Evolutionary conservation across 2,329 filamentous ascomycete species (phyloP).

Genomic region (Keithomyces neogunnii): DNA sequence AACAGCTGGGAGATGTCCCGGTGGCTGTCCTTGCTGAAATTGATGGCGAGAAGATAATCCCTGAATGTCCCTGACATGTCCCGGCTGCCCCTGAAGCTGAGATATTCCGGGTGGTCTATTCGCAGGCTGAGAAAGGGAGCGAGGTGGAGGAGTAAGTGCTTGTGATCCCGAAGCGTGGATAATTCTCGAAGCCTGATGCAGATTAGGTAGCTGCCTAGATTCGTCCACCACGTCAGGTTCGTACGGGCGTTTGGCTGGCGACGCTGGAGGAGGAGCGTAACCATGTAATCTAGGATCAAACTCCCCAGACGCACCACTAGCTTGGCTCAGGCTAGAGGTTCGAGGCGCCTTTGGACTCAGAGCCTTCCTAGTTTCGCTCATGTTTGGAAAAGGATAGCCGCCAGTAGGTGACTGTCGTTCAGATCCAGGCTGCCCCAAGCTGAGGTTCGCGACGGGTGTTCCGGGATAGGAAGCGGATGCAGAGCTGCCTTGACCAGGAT

Average conservation of each 20-base stretch:
- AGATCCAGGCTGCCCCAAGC: slow-evolving; percentile 19
- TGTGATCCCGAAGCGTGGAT: slow-evolving; percentile 12
- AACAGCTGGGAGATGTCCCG: slow-evolving; percentile 13
- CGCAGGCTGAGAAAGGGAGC: slow-evolving; percentile 28
- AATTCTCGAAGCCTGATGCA: slow-evolving; percentile 17
- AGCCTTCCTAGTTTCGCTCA: slow-evolving; percentile 19
- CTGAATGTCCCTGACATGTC: slow-evolving; percentile 13
- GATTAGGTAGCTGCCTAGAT: slow-evolving; percentile 15
- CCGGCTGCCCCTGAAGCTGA: slow-evolving; percentile 15
- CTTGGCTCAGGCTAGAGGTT: slow-evolving; percentile 19
- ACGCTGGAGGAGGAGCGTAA: slow-evolving; percentile 13
- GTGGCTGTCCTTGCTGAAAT: slow-evolving; percentile 13
- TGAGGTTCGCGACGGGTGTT: slow-evolving; percentile 18
- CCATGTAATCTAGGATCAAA: slow-evolving; percentile 14
- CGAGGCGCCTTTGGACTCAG: slow-evolving; percentile 24
- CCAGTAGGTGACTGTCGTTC: slow-evolving; percentile 23
- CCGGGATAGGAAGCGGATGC: slow-evolving; percentile 24
- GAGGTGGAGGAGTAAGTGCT: slow-evolving; percentile 18
- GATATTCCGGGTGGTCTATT: slow-evolving; percentile 15
- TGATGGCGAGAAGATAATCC: slow-evolving; percentile 13
- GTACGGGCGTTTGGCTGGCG: slow-evolving; percentile 24
- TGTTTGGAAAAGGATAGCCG: slow-evolving; percentile 21
- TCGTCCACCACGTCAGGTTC: slow-evolving; percentile 20
- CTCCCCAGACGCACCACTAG: slow-evolving; percentile 12
- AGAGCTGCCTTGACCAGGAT: slow-evolving; percentile 18